Base-by-base conservation (phyloP, 2,329 filamentous ascomycete genomes). In the Chalaropsis thielavioides region DNA sequence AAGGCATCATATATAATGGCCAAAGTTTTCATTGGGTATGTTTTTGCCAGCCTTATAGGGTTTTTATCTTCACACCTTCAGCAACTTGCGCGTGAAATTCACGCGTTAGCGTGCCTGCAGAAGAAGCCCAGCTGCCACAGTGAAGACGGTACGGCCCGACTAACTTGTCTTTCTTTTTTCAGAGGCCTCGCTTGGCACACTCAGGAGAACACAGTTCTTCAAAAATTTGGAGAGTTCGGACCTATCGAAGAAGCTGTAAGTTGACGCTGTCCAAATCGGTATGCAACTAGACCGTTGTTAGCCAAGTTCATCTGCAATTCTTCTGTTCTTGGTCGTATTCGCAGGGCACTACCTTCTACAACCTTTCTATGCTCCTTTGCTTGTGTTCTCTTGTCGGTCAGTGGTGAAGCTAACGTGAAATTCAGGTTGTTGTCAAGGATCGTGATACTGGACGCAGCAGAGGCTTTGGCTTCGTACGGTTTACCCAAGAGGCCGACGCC, bases 131-230 rank as follows among this genome's bases (percentile, higher is more conserved):
- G 31, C 24, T 13, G 19, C 19, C 24, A n/a, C 13, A 38, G n/a
- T 27, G n/a, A n/a, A 35, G 15, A 38, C 24, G 8, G 24, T n/a
- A 58, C 24, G 10, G 27, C 27, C 17, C 17, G 51, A n/a, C 54
- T 58, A 58, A 58, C 27, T 3, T 58, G 27, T 38, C 24, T 4
- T 35, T 35, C 27, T 17, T 7, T 43, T 17, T 44, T 66, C 35
- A 96, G 92, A 74, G 94, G 94, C 82, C 90, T 99, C 71, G 90
- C 94, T 73, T 99, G 94, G 94, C 92, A 96, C 80, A 99, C 94
- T 69, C 91, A 95, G 76, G 92, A 97, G 77, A 78, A 79, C 56
- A 91, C 89, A 70, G 81, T 99, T 70, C 88, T 89, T 73, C 80
- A 87, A 74, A 96, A 96, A 77, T 99, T 99, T 75, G 87, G 92